phyloP scores from a whole-genome alignment of 768 basidiomycete species.

The Pleurotus platypus region DNA sequence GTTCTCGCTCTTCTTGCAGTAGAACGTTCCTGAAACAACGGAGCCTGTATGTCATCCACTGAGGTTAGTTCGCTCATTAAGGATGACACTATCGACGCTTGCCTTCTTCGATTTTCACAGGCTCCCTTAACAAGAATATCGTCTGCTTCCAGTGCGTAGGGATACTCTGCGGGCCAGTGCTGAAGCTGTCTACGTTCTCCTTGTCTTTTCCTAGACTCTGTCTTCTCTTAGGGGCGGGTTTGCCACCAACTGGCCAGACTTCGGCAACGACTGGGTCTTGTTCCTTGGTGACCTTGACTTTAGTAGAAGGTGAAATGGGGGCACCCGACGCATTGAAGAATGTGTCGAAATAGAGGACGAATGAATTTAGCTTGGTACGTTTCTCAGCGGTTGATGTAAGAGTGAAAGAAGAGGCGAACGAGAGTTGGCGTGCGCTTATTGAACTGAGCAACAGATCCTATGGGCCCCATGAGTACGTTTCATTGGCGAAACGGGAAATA shows the following conservation, averaged over 20 bases:
- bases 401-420: slow-evolving; percentile 76
- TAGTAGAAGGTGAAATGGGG: slow-evolving; percentile 45
- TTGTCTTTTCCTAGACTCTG: slow-evolving; percentile 47
- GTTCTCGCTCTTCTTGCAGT: slow-evolving; percentile 70
- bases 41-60: slow-evolving; percentile 46
- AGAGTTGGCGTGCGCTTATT: slow-evolving; percentile 66
- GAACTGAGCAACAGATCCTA: slow-evolving; percentile 76
- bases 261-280: slow-evolving; percentile 67
- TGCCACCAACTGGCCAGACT: slow-evolving; percentile 76
- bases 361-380: slow-evolving; percentile 66
- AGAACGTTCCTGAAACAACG: slow-evolving; percentile 74
- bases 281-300: slow-evolving; percentile 55
- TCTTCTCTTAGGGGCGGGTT: slow-evolving; percentile 54
- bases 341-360: slow-evolving; percentile 93
- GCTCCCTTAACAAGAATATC: slow-evolving; percentile 78
- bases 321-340: slow-evolving; percentile 72
- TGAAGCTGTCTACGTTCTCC: slow-evolving; percentile 69
- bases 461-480: background rate
- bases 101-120: slow-evolving; percentile 77
- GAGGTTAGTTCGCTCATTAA: background rate
- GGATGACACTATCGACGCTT: slow-evolving; percentile 15
- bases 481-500: background rate
- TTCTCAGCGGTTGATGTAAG: slow-evolving; percentile 62
- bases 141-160: slow-evolving; percentile 99
- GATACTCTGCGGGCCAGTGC: slow-evolving; percentile 83